Percentiles rank a stretch among this genome's conserved stretches.
Conservation (phyloP, 1,284 basidiomycete species). For the Phenoliferia sp. region DNA sequence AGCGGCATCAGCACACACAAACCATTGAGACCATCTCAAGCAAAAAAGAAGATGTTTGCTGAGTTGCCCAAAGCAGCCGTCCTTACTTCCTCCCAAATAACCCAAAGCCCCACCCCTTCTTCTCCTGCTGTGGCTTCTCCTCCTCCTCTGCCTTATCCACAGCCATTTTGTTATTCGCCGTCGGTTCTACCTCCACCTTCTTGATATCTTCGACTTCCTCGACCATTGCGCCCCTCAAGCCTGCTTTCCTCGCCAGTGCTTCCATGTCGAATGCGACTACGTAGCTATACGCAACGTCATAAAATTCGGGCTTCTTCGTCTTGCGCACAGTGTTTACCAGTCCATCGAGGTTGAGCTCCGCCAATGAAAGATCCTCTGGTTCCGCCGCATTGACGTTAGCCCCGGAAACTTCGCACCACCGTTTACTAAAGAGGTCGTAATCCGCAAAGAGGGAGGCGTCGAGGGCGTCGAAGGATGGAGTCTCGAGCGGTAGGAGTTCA, state of each 20-base stretch:
- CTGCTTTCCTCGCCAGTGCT: constrained; percentile 46
- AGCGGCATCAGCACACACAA: too few relatives aligned
- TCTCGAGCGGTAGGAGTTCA: constrained; percentile 10
- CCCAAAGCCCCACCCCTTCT: constrained; percentile 26
- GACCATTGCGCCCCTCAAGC: constrained; percentile 3
- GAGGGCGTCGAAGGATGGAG: constrained; percentile 10
- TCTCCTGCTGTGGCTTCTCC: constrained; percentile 8
- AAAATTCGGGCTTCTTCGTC: constrained; percentile 56
- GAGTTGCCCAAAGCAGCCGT: too few relatives aligned
- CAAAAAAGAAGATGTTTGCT: too few relatives aligned
- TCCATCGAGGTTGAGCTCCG: not conserved
- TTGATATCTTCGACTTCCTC: constrained; percentile 49
- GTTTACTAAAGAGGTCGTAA: constrained; percentile 12
- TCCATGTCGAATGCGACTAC: constrained; percentile 66
- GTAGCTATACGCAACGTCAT: constrained; percentile 91
- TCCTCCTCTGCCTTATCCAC: constrained; percentile 42
- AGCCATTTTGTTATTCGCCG: constrained; percentile 34
- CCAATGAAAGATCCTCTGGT: constrained; percentile 12
- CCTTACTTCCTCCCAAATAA: constrained; percentile 20
- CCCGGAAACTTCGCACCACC: constrained; percentile 27
- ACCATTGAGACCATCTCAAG: too few relatives aligned
- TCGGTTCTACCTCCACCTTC: constrained; percentile 38
- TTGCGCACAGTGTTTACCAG: constrained; percentile 52
- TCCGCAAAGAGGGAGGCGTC: constrained; percentile 23
- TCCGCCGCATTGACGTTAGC: constrained; percentile 8